Percentiles rank a stretch among this genome's conserved stretches.
Conservation (phyloP, 2,329 filamentous ascomycete species). For the Chalaropsis thielavioides region DNA sequence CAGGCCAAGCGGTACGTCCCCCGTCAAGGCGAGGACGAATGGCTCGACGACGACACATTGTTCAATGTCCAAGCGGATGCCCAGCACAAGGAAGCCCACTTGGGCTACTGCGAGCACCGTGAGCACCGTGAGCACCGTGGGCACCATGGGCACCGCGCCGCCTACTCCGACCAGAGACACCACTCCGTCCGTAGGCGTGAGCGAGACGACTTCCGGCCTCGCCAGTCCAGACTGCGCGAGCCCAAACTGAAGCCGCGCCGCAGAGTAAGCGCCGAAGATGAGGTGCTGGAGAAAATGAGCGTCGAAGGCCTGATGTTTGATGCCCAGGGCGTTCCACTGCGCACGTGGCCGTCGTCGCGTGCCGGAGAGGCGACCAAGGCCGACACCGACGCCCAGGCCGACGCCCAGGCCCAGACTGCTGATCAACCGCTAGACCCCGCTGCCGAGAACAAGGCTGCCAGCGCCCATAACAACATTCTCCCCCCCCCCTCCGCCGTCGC, state of each 20-base stretch:
- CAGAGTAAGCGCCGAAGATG: neutral
- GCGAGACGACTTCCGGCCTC: neutral
- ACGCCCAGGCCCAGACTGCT: neutral
- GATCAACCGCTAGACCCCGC: neutral
- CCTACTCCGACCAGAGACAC: neutral
- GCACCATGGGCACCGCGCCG: too few species aligned
- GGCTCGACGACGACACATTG: neutral
- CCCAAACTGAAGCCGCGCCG: neutral
- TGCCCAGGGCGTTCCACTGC: neutral
- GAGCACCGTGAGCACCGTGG: too few species aligned
- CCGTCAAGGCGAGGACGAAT: neutral
- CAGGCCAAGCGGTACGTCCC: neutral
- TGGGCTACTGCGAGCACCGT: too few species aligned
- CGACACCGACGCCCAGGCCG: neutral
- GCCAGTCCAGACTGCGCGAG: neutral
- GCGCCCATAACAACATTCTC: too few species aligned
- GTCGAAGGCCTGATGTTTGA: slow-evolving; percentile 15
- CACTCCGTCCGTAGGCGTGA: neutral
- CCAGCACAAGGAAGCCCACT: too few species aligned
- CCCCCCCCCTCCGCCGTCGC: neutral
- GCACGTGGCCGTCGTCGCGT: neutral
- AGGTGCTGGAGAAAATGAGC: slow-evolving; percentile 7
- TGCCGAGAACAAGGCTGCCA: neutral
- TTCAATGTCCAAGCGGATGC: neutral
- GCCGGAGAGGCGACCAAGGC: neutral